Percentiles rank a stretch among this genome's conserved stretches.
phyloP scores from a whole-genome alignment of 2,329 filamentous ascomycete genomes.

The Colletotrichum lini region DNA sequence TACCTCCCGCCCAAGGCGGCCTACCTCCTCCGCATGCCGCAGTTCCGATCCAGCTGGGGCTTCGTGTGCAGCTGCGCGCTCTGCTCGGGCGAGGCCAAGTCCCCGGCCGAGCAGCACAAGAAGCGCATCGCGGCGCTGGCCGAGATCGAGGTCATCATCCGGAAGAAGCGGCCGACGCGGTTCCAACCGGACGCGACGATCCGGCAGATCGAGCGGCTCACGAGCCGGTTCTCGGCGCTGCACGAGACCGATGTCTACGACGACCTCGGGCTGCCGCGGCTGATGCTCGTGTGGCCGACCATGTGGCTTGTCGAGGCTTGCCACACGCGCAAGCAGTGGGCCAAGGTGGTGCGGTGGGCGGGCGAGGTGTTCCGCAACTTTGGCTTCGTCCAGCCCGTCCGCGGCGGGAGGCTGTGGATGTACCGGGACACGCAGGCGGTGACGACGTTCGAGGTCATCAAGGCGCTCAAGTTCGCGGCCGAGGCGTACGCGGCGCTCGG shows the following conservation, averaged over 20 bases:
- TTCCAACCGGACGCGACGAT: conserved; percentile 51
- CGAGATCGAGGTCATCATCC: conserved; percentile 49
- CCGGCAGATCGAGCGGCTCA: conserved; percentile 50
- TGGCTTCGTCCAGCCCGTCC: conserved; percentile 48
- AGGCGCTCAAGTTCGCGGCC: conserved; percentile 48
- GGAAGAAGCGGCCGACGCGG: conserved; percentile 43
- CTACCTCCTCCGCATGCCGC: conserved; percentile 46
- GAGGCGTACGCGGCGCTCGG: conserved; percentile 51
- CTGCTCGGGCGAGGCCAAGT: conserved; percentile 51
- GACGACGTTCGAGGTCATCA: conserved; percentile 54
- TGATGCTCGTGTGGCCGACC: conserved; percentile 53
- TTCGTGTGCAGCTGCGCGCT: conserved; percentile 58
- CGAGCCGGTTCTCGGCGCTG: conserved; percentile 49
- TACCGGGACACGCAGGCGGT: conserved; percentile 46
- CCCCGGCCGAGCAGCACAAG: conserved; percentile 39
- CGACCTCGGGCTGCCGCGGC: conserved; percentile 47
- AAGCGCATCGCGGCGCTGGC: conserved; percentile 45
- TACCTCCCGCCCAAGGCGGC: conserved; percentile 54
- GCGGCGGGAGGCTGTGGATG: conserved; percentile 46
- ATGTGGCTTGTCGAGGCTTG: conserved; percentile 55
- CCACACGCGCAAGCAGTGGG: conserved; percentile 50
- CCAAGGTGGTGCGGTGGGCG: conserved; percentile 50
- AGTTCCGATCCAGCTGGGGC: conserved; percentile 53
- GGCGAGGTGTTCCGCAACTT: conserved; percentile 52
- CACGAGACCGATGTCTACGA: conserved; percentile 52